Evolutionary conservation across 805 yeast species (phyloP), one percentile per base, ranked within the genome.

Genomic region (Lachancea sp.): DNA sequence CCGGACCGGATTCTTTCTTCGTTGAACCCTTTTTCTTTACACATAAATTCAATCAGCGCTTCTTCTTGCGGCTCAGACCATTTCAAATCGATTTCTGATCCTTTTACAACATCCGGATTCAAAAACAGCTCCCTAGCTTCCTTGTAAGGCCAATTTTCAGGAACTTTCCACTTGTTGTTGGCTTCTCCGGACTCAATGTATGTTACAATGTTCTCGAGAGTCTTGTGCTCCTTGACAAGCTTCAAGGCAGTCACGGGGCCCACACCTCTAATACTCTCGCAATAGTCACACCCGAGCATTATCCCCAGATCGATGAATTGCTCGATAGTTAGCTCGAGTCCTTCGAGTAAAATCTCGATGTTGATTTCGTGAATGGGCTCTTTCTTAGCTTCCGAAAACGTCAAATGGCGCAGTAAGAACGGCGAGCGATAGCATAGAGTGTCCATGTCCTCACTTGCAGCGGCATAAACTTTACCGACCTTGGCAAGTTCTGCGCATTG

Each of bases 391-490:
- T 92, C 98, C 1, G 97, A 79, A 50, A 89, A 92, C 0, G 97
- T 92, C 61, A 92, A 71, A 60, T 92, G 95, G 49, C 98, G 75
- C 45, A 92, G 69, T 40, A 92, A 65, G 45, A 67, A 78, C 5
- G 95, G 92, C 2, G 97, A 85, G 42, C 78, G 80, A 58, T 90
- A 92, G 56, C 97, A 92, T 41, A 92, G 62, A 1, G 98, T 92
- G 64, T 92, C 98, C 98, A 92, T 92, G 76, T 92, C 98, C 61
- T 92, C 98, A 5, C 95, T 83, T 1, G 97, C 98, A 2, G 97
- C 96, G 7, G 95, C 98, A 58, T 80, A 92, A 0, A 90, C 97
- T 56, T 87, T 88, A 2, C 96, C 97, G 9, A 78, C 75, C 43
- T 78, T 75, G 3, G 97, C 97, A 35, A 92, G 65, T 47, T 79